Base-by-base conservation (phyloP, 805 yeast genomes). In the Wickerhamiella galacta region DNA sequence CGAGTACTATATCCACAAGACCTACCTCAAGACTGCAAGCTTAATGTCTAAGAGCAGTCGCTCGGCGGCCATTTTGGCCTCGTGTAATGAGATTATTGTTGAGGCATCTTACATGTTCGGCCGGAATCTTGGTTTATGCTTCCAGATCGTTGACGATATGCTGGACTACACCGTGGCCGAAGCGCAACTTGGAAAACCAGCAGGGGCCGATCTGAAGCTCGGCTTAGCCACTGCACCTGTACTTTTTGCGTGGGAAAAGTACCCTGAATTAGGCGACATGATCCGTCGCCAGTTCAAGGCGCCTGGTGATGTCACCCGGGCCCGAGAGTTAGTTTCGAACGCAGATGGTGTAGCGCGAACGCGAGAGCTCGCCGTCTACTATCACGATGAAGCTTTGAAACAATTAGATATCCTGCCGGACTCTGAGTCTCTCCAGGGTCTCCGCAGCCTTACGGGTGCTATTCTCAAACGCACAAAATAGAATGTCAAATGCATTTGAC, bases 201-300 rank as follows among this genome's bases (percentile, higher is more conserved):
- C 93, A 6, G 93, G 90, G 45, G 95, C 95, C 3, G 98, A 90
- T 57, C 64, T 90, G 45, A 72, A 85, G 53, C 63, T 90, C 28
- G 98, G 98, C 0, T 66, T 90, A 45, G 96, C 96, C 1, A 90
- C 98, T 1, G 96, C 95, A 0, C 98, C 98, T 1, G 83, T 87
- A 3, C 60, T 90, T 34, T 90, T 67, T 56, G 96, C 98, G 1
- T 90, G 98, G 98, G 73, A 70, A 47, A 70, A 76, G 47, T 72
- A 70, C 46, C 93, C 94, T 0, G 77, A 75, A 37, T 63, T 90
- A 30, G 96, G 95, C 3, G 73, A 70, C 23, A 56, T 87, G 47
- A 83, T 90, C 45, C 72, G 71, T 16, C 69, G 96, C 38, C 82
- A 87, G 54, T 90, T 90, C 54, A 63, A 67, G 29, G 58, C 70